These are phyloP conservation scores for Penicillium sp. DNA, from an alignment of 2,329 filamentous ascomycete species.

Conservation along the genomic window DNA sequence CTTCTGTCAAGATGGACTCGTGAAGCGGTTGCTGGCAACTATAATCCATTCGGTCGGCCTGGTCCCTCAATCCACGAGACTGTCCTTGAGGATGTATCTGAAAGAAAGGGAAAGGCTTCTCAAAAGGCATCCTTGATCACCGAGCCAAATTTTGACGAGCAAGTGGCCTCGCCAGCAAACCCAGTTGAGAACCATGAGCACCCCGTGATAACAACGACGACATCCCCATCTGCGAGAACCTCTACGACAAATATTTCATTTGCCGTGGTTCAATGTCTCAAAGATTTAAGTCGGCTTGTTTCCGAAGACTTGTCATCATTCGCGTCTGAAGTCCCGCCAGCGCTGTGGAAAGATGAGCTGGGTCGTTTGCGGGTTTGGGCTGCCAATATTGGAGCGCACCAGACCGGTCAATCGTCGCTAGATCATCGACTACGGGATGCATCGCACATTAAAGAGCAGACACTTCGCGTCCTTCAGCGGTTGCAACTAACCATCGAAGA, in stretches of 20 bases:
- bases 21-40: background rate
- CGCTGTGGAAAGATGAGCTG: slow-evolving; percentile 20
- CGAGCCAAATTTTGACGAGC: background rate
- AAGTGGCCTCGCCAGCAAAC: background rate
- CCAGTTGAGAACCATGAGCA: background rate
- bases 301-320: background rate
- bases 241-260: background rate
- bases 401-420: slow-evolving; percentile 27
- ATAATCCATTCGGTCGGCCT: no score
- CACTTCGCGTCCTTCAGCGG: background rate
- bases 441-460: slow-evolving; percentile 19
- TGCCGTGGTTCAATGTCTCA: background rate
- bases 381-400: slow-evolving; percentile 34
- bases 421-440: slow-evolving; percentile 33
- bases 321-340: background rate
- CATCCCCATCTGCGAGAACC: background rate
- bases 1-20: background rate
- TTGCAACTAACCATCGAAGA: background rate
- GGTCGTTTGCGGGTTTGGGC: slow-evolving; percentile 28
- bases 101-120: background rate
- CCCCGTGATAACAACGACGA: background rate
- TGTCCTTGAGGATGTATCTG: background rate
- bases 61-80: background rate
- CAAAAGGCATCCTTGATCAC: background rate
- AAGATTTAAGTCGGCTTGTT: background rate